Evolutionary conservation across 2,329 filamentous ascomycete genomes (phyloP).

Genomic region (Cladophialophora psammophila): DNA sequence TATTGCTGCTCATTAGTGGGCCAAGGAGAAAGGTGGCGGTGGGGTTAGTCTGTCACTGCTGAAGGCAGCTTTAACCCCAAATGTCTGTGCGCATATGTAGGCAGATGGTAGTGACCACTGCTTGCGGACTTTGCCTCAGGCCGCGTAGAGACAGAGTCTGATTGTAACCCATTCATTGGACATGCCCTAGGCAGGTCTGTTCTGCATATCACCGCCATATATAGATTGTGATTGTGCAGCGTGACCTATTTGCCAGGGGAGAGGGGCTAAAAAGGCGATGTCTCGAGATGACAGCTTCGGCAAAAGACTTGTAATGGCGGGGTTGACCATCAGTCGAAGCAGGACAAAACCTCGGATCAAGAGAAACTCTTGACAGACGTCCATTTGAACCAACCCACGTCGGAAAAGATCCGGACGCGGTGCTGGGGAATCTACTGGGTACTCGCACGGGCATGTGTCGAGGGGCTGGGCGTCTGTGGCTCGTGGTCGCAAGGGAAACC

Average conservation of each 20-base stretch:
- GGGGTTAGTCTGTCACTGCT: background rate
- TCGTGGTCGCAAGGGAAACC: conserved; percentile 12
- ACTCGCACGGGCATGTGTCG: background rate
- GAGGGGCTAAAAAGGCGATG: background rate
- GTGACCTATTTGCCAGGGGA: background rate
- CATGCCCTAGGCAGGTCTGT: background rate
- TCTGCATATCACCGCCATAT: background rate
- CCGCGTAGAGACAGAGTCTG: background rate
- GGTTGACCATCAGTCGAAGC: background rate
- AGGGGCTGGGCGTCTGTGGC: background rate
- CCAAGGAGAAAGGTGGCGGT: background rate
- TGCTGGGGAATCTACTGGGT: conserved; percentile 9
- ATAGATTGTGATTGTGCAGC: background rate
- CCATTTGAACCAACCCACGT: background rate
- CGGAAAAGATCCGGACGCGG: conserved; percentile 8
- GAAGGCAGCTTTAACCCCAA: conserved; percentile 6
- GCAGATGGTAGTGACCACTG: background rate
- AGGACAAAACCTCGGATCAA: conserved; percentile 14
- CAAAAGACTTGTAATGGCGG: background rate
- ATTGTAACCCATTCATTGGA: background rate
- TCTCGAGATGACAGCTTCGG: background rate
- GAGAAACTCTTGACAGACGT: conserved; percentile 1
- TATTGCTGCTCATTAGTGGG: background rate
- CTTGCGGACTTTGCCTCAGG: background rate
- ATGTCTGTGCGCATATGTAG: background rate